Conservation (phyloP, 768 basidiomycete genomes). For the Naganishia kalamii region DNA sequence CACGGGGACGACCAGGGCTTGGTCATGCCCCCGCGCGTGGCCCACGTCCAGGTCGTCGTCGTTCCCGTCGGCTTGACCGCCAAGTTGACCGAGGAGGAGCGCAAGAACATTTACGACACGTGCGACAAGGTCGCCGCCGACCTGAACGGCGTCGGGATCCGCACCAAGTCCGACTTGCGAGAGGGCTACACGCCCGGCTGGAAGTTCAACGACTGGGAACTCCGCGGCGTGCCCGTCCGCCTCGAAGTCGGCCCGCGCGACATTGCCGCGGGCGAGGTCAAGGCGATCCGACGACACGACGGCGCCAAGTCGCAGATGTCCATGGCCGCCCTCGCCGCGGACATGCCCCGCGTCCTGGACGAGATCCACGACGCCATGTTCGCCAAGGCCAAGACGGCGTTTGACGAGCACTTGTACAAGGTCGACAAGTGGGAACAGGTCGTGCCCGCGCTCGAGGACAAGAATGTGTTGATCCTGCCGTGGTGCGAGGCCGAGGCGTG, state of each 20-base stretch:
- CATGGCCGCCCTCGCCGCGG: slow-evolving; percentile 51
- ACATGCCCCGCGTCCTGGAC: slow-evolving; percentile 64
- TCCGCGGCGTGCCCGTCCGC: slow-evolving; percentile 95
- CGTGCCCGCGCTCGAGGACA: slow-evolving; percentile 81
- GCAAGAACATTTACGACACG: slow-evolving; percentile 63
- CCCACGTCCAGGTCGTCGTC: slow-evolving; percentile 80
- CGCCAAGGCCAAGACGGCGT: slow-evolving; percentile 63
- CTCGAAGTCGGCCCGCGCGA: slow-evolving; percentile 96
- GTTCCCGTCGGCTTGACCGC: slow-evolving; percentile 93
- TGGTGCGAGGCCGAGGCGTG: slow-evolving; percentile 93
- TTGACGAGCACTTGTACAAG: slow-evolving; percentile 63
- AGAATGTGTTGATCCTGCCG: slow-evolving; percentile 79
- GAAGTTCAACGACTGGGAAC: slow-evolving; percentile 99
- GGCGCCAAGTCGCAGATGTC: slow-evolving; percentile 58
- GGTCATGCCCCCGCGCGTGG: slow-evolving; percentile 93
- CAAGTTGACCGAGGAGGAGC: slow-evolving; percentile 57
- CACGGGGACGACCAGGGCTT: slow-evolving; percentile 97
- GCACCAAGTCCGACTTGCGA: slow-evolving; percentile 82
- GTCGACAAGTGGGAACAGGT: slow-evolving; percentile 86
- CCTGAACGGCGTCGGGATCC: slow-evolving; percentile 65
- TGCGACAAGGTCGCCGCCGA: slow-evolving; percentile 70
- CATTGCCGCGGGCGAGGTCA: slow-evolving; percentile 61
- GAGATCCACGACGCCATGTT: slow-evolving; percentile 89
- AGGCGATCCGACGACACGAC: slow-evolving; percentile 81
- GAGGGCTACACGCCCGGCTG: slow-evolving; percentile 97